A percentile compares a stretch with the other conserved stretches of the same genome.
Conservation (phyloP, 78 protist genomes). For the Protostelium mycophagum region DNA sequence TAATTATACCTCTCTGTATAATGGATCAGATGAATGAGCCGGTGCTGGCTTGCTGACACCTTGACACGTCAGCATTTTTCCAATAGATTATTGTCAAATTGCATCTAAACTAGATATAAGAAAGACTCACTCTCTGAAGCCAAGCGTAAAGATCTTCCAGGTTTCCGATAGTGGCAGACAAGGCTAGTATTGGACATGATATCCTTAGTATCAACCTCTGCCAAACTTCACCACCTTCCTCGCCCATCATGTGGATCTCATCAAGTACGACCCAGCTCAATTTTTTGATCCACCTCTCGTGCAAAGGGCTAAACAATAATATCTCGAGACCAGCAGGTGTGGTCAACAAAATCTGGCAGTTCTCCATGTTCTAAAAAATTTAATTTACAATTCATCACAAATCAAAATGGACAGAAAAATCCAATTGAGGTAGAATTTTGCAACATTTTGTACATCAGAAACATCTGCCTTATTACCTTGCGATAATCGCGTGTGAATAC, state of each 20-base stretch:
- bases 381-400: too few relatives aligned
- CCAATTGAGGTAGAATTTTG: too few relatives aligned
- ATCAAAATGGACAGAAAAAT: too few relatives aligned
- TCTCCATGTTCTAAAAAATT: too few relatives aligned
- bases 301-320: constrained; percentile 11
- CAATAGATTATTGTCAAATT: too few relatives aligned
- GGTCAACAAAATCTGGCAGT: constrained; percentile 57
- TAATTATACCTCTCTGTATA: constrained; percentile 54
- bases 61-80: too few relatives aligned
- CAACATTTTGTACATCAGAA: too few relatives aligned
- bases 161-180: constrained; percentile 90
- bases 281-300: constrained; percentile 29
- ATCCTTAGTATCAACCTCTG: constrained; percentile 61
- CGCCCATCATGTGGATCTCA: constrained; percentile 79
- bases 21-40: constrained; percentile 16
- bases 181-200: constrained; percentile 75
- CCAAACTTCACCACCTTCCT: constrained; percentile 66
- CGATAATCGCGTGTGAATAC: constrained; percentile 33
- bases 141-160: constrained; percentile 49
- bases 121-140: constrained; percentile 23
- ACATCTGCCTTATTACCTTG: too few relatives aligned
- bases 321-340: constrained; percentile 52
- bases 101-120: too few relatives aligned
- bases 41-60: too few relatives aligned
- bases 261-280: constrained; percentile 78